Percentiles rank a stretch among this genome's conserved stretches.
These are phyloP conservation scores for Penicillium lividum DNA, from an alignment of 495 filamentous ascomycete species.

Conservation along the genomic window DNA sequence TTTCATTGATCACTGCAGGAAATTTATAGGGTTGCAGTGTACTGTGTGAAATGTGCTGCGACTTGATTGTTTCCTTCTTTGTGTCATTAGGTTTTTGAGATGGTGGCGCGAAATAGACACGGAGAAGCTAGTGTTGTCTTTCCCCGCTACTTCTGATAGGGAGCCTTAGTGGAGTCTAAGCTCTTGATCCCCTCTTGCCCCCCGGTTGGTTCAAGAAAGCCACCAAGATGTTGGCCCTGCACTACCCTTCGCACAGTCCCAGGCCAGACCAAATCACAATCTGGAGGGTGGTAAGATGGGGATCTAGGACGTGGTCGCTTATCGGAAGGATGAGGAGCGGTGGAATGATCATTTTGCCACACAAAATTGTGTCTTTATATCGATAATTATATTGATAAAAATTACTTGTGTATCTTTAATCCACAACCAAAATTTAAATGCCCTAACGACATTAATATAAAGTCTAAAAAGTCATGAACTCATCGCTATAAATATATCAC, in stretches of 20 bases:
- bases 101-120: conserved; percentile 15
- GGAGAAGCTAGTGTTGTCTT: conserved; percentile 13
- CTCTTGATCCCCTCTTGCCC: conserved; percentile 9
- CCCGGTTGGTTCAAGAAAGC: conserved; percentile 15
- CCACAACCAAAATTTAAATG: background rate
- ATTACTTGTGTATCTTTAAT: background rate
- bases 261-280: conserved; percentile 20
- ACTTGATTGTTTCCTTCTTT: background rate
- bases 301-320: conserved; percentile 13
- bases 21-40: conserved; percentile 5
- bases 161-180: conserved; percentile 24
- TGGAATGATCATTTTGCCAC: background rate
- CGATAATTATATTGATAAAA: background rate
- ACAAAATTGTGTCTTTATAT: background rate
- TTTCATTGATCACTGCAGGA: background rate
- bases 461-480: conserved; percentile 8
- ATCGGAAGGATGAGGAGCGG: conserved; percentile 12
- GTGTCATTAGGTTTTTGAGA: conserved; percentile 7
- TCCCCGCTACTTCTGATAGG: conserved; percentile 24
- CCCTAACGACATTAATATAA: background rate
- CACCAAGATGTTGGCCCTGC: conserved; percentile 9
- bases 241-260: conserved; percentile 17
- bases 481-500: conserved; percentile 13
- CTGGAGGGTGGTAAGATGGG: conserved; percentile 7
- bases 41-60: background rate